phyloP scores from a whole-genome alignment of 2,329 filamentous ascomycete species.

The Fusarium transvaalense region DNA sequence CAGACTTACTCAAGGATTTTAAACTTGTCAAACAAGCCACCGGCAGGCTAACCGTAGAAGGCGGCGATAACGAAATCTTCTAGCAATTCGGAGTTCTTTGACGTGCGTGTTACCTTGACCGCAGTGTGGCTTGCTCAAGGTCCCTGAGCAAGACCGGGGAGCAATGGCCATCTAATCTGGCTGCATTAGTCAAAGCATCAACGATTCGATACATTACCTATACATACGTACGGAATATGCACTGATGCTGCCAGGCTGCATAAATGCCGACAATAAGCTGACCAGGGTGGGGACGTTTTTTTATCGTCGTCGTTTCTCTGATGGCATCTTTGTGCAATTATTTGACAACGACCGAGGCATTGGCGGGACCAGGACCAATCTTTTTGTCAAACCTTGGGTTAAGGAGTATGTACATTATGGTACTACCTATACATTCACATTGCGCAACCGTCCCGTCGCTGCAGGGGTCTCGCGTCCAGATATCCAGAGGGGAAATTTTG shows the following conservation, averaged over 20 bases:
- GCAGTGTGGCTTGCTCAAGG: conserved; percentile 10
- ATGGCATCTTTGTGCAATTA: conserved; percentile 37
- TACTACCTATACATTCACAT: no score
- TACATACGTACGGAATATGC: background rate
- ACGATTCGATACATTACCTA: background rate
- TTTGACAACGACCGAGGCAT: conserved; percentile 12
- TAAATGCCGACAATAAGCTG: conserved; percentile 13
- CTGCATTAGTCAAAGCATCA: conserved; percentile 20
- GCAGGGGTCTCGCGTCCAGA: conserved; percentile 7
- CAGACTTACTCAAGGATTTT: conserved; percentile 6
- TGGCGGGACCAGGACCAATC: conserved; percentile 7
- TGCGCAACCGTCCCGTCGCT: conserved; percentile 1
- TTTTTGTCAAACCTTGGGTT: conserved; percentile 8
- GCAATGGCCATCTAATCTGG: conserved; percentile 21
- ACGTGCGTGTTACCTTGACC: conserved; percentile 1
- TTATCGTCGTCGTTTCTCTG: background rate
- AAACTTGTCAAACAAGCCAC: conserved; percentile 12
- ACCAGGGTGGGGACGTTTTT: conserved; percentile 14
- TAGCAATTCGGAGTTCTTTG: conserved; percentile 9
- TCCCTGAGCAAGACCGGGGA: background rate
- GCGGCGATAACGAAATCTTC: conserved; percentile 28
- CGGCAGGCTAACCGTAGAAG: conserved; percentile 17
- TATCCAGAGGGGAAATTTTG: background rate
- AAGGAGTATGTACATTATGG: background rate
- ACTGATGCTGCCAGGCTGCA: conserved; percentile 7